Conservation (phyloP, 495 filamentous ascomycete genomes). For the Cenococcum geophilum region DNA sequence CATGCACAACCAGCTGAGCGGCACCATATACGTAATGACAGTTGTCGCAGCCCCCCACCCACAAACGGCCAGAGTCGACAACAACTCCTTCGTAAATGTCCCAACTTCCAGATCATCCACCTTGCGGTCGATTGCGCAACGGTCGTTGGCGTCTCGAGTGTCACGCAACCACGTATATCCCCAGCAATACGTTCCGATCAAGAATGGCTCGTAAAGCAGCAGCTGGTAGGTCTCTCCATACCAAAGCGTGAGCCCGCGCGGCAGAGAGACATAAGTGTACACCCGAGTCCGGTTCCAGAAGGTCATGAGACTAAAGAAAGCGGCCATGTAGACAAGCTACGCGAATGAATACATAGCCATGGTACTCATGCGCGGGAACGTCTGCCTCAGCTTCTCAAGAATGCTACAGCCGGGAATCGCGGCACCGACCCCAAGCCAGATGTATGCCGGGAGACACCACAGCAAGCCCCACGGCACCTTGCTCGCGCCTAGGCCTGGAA, state of each 20-base stretch:
- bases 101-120: background rate
- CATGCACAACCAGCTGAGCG: conserved; percentile 3
- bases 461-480: background rate
- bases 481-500: background rate
- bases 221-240: background rate
- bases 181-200: background rate
- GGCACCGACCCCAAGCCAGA: background rate
- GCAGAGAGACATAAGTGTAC: background rate
- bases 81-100: background rate
- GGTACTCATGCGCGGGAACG: background rate
- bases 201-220: conserved; percentile 4
- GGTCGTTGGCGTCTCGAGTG: background rate
- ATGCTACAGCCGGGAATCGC: background rate
- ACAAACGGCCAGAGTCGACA: background rate
- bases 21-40: conserved; percentile 3
- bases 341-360: background rate
- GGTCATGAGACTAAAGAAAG: background rate
- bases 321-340: background rate
- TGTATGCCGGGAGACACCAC: conserved; percentile 1
- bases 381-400: background rate
- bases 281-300: conserved; percentile 2
- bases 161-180: background rate
- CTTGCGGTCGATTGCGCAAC: background rate
- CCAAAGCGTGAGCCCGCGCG: background rate
- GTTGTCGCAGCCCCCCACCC: background rate